Percentiles rank a stretch among this genome's conserved stretches.
These are phyloP conservation scores for Jaapia argillacea DNA, from an alignment of 768 basidiomycete genomes.

Conservation along the genomic window DNA sequence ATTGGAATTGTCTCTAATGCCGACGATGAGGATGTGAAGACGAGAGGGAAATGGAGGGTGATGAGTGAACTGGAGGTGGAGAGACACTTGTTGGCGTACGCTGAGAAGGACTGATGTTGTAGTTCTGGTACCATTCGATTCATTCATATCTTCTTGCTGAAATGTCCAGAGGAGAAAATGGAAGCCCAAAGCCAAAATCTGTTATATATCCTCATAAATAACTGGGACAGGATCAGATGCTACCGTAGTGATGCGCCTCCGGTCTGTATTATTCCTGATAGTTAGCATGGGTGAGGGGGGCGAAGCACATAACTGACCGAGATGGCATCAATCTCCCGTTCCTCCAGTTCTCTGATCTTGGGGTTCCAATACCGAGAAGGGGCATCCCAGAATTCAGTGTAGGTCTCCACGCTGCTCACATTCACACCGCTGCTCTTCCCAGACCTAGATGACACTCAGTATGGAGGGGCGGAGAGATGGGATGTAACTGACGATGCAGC, in stretches of 20 bases:
- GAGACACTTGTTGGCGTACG: conserved; percentile 72
- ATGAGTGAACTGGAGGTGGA: conserved; percentile 75
- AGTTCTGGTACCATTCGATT: not conserved
- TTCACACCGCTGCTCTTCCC: conserved; percentile 2
- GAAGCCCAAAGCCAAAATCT: conserved; percentile 7
- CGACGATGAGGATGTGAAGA: conserved; percentile 64
- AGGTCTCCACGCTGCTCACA: conserved; percentile 9
- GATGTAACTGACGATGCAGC: conserved; percentile 8
- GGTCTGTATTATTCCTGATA: conserved; percentile 29
- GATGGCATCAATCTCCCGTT: conserved; percentile 57
- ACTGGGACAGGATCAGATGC: no score
- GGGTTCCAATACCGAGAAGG: conserved; percentile 50
- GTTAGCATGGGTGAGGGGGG: conserved; percentile 3
- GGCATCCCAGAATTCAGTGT: conserved; percentile 57
- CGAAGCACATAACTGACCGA: conserved; percentile 47
- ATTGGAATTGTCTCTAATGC: conserved; percentile 83
- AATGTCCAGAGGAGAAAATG: not conserved
- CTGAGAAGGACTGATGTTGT: conserved; percentile 67
- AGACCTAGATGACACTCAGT: not conserved
- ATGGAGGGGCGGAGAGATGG: not conserved
- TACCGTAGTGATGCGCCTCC: conserved; percentile 54
- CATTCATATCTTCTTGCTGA: not conserved
- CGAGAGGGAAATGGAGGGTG: conserved; percentile 68
- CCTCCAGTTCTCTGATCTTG: conserved; percentile 34
- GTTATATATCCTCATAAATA: conserved; percentile 5